Percentiles rank a stretch among this genome's conserved stretches.
phyloP scores from a whole-genome alignment of 805 yeast species.

The Candida maris region DNA sequence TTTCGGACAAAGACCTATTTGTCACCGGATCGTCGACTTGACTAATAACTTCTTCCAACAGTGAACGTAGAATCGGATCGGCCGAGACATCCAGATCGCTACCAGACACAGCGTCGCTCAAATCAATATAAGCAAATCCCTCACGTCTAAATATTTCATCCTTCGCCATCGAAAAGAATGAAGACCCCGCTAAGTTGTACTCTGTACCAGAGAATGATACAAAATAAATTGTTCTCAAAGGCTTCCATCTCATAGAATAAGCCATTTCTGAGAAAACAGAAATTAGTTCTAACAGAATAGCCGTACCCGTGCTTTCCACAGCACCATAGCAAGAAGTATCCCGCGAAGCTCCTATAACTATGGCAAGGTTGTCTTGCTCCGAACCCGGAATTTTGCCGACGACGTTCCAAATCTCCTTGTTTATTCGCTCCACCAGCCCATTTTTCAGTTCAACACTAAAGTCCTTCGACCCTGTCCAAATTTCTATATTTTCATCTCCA shows the following conservation, averaged over 20 bases:
- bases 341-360: constrained; percentile 79
- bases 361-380: constrained; percentile 70
- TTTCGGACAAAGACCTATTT: constrained; percentile 20
- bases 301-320: constrained; percentile 69
- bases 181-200: constrained; percentile 80
- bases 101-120: constrained; percentile 60
- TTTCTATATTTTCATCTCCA: constrained; percentile 27
- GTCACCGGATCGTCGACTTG: constrained; percentile 25
- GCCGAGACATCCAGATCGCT: constrained; percentile 44
- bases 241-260: constrained; percentile 70
- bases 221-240: constrained; percentile 77
- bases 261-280: constrained; percentile 63
- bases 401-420: constrained; percentile 75
- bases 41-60: constrained; percentile 41
- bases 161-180: constrained; percentile 66
- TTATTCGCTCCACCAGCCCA: constrained; percentile 42
- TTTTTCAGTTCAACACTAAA: constrained; percentile 27
- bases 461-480: constrained; percentile 43
- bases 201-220: constrained; percentile 80
- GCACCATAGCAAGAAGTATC: constrained; percentile 74
- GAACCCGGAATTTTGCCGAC: constrained; percentile 73
- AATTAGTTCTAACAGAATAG: constrained; percentile 65
- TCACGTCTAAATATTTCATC: constrained; percentile 52
- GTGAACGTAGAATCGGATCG: constrained; percentile 58
- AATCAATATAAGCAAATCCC: constrained; percentile 68